phyloP scores from a whole-genome alignment of 768 basidiomycete genomes.

The Pulveroboletus sp. region DNA sequence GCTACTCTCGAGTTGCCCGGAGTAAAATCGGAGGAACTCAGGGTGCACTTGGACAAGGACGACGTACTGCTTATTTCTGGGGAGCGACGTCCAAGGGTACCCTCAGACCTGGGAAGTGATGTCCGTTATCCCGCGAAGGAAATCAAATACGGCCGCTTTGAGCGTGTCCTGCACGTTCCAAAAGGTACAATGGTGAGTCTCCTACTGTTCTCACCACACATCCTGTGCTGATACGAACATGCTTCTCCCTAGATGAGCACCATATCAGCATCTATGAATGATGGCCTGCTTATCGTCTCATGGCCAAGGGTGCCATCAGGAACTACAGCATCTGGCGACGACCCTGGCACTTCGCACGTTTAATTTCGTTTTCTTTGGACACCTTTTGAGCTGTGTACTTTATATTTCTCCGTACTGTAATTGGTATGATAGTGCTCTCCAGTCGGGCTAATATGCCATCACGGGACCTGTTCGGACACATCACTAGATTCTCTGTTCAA shows the following conservation, averaged over 20 bases:
- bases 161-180: constrained; percentile 36
- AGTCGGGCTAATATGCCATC: background rate
- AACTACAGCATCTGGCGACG: constrained; percentile 9
- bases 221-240: background rate
- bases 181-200: constrained; percentile 34
- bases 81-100: constrained; percentile 21
- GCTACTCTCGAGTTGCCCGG: constrained; percentile 42
- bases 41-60: constrained; percentile 31
- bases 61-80: constrained; percentile 35
- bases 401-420: constrained; percentile 5
- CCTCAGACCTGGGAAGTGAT: constrained; percentile 14
- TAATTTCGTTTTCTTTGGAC: constrained; percentile 1
- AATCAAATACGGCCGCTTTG: constrained; percentile 40
- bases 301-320: constrained; percentile 34
- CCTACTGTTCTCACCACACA: background rate
- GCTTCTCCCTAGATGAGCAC: constrained; percentile 28
- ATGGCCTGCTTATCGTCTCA: constrained; percentile 38
- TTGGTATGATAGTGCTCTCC: constrained; percentile 4
- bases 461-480: too few relatives aligned
- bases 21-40: constrained; percentile 34
- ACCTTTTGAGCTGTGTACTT: too few relatives aligned
- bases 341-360: background rate
- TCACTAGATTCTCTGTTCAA: too few relatives aligned
- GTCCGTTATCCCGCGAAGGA: constrained; percentile 33
- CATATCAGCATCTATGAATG: constrained; percentile 37